These are phyloP conservation scores for Barnettozyma populi DNA, from an alignment of 805 yeast genomes.

Conservation along the genomic window DNA sequence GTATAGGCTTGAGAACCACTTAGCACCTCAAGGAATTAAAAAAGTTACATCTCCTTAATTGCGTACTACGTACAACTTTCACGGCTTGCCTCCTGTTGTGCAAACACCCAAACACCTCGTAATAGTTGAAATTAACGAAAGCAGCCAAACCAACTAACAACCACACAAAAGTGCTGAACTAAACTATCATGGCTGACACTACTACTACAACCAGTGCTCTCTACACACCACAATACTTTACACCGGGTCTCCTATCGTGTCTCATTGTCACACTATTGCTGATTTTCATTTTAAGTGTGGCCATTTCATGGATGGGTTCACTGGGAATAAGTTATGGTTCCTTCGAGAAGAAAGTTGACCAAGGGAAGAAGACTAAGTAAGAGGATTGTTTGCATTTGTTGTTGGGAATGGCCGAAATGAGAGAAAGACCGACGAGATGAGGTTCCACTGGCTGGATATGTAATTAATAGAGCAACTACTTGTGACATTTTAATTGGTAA, in stretches of 20 bases:
- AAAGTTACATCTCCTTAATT: too few species aligned
- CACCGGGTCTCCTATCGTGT: constrained; percentile 78
- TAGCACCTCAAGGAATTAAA: not conserved
- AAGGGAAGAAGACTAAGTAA: constrained; percentile 7
- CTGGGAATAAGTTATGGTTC: constrained; percentile 77
- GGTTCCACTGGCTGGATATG: constrained; percentile 5
- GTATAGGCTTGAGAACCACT: not conserved
- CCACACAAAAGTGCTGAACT: not conserved
- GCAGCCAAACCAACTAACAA: not conserved
- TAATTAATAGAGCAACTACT: not conserved
- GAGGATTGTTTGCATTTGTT: not conserved
- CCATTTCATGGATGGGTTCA: constrained; percentile 65
- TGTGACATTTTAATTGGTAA: not conserved
- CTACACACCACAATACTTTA: constrained; percentile 47
- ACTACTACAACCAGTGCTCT: constrained; percentile 23
- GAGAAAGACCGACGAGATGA: not conserved
- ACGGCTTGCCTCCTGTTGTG: too few species aligned
- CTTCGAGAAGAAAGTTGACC: constrained; percentile 60
- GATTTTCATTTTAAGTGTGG: constrained; percentile 49
- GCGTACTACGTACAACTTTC: too few species aligned
- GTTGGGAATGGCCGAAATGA: not conserved
- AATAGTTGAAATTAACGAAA: not conserved
- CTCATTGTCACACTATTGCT: constrained; percentile 60
- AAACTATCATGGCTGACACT: not conserved
- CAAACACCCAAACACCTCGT: not conserved